Conservation (phyloP, 768 basidiomycete genomes). For the Hygrocybe punicea region DNA sequence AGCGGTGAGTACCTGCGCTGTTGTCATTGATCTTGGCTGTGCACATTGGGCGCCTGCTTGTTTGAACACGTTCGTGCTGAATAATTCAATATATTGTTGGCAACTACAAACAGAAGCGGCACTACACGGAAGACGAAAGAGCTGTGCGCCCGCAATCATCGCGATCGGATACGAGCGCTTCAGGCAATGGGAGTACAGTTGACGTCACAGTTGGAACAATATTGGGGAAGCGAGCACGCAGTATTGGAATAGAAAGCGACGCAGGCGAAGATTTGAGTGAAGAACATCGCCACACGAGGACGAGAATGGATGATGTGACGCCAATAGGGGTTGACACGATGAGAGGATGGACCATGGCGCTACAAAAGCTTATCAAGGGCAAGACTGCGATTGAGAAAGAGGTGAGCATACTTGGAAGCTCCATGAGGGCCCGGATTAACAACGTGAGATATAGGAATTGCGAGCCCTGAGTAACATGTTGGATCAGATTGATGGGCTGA, state of each 20-base stretch:
- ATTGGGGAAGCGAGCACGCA: background rate
- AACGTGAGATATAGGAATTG: constrained; percentile 2
- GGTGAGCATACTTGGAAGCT: constrained; percentile 8
- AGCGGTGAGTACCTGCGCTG: constrained; percentile 1
- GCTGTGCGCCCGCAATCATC: background rate
- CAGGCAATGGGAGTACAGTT: background rate
- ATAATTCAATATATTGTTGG: background rate
- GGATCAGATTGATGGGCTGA: constrained; percentile 5
- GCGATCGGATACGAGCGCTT: background rate
- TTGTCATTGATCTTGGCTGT: background rate
- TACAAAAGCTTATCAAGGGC: constrained; percentile 17
- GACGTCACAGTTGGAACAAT: background rate
- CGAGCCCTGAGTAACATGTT: background rate
- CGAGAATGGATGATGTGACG: background rate
- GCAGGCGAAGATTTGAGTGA: background rate
- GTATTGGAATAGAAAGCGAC: background rate
- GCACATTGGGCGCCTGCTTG: too few species aligned
- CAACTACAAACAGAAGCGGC: background rate
- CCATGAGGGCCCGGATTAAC: background rate
- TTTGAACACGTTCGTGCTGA: background rate
- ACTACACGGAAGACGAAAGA: background rate
- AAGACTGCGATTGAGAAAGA: constrained; percentile 7
- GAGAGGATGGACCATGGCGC: constrained; percentile 2
- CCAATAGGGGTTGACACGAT: background rate
- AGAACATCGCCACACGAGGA: background rate